Percentiles rank a stretch among this genome's conserved stretches.
phyloP scores from a whole-genome alignment of 164 flowering plant genomes.

The Vitis vinifera region ASM3070453v1 NC_081809.1:8169501-8170000 shows the following conservation, averaged over 20 bases:
- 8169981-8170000: slow-evolving; percentile 60
- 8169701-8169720: slow-evolving; percentile 89
- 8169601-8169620: too few relatives aligned
- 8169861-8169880: slow-evolving; percentile 87
- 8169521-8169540: neutral
- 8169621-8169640: neutral
- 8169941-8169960: slow-evolving; percentile 82
- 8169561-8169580: too few relatives aligned
- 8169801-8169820: slow-evolving; percentile 99
- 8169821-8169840: slow-evolving; percentile 74
- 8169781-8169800: slow-evolving; percentile 95
- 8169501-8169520: neutral
- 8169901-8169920: slow-evolving; percentile 94
- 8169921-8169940: slow-evolving; percentile 95
- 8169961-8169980: slow-evolving; percentile 66
- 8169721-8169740: slow-evolving; percentile 93
- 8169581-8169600: too few relatives aligned
- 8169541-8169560: too few relatives aligned
- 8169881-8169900: slow-evolving; percentile 98
- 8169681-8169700: slow-evolving; percentile 80
- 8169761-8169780: slow-evolving; percentile 91
- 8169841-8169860: slow-evolving; percentile 83
- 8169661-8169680: neutral
- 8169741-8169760: slow-evolving; percentile 99
- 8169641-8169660: too few relatives aligned